Base-by-base conservation (phyloP, 345 rosid species). In the Arabis hirsuta region DNA sequence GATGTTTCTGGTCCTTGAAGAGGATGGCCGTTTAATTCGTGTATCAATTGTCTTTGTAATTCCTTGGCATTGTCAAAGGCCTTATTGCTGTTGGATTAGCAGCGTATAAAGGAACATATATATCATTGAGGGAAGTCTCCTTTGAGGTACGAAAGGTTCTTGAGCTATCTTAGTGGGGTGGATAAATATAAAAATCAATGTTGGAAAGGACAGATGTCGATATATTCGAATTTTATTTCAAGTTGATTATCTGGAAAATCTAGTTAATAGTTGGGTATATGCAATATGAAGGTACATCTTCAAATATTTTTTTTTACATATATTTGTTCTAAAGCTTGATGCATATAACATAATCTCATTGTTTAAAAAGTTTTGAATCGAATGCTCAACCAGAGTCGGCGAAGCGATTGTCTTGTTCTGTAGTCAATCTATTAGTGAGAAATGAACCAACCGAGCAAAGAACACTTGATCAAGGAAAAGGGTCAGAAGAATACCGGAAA, bases 21-120 rank as follows among this genome's bases (percentile, higher is more conserved):
- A 82, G 91, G 91, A 55, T 91, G 97, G 99, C 96, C 97, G 26
- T 91, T 95, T 80, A 91, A 95, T 84, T 82, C 96, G 26, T 95
- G 99, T 76, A 83, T 94, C 58, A 78, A 86, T 78, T 86, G 87
- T 67, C 96, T 97, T 38, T 19, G 43, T 69, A 73, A 73, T 73
- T 62, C 86, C 27, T 65, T 66, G 19, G 93, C 55, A 55, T 84
- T 58, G 99, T 86, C 51, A 85, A 96, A 76, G 99, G 97, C 36
- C 83, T 95, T 14, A 57, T 83, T 48, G 97, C 99, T 72, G 89
- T 95, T 69, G 99, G 96, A 69, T 88, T 91, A 71, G 74, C 78
- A 50, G 96, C 97, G 27, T 87, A 87, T 80, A 87, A 83, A 85
- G 99, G 96, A 60, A 59, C 67, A 9, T 95, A 95, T 78, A 60